Evolutionary conservation across 2,329 filamentous ascomycete genomes (phyloP), one percentile per base, ranked within the genome.

Genomic region (Aspergillus ustus): DNA sequence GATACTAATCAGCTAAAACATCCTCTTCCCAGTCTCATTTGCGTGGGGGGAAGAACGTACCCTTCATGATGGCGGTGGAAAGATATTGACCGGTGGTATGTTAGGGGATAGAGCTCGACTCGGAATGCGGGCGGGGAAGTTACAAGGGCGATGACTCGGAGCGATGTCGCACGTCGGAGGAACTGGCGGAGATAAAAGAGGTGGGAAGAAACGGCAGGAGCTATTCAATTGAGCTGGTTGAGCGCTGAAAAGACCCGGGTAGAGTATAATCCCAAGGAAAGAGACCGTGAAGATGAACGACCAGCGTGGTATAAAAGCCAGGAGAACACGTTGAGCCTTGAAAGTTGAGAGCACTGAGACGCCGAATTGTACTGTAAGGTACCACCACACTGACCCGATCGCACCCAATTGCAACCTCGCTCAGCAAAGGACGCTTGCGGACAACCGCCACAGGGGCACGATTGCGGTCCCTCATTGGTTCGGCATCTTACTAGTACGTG

Each of bases 241-340:
- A 37, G 22, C 45, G 43, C 50, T 20, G 37, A 15, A 48, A 20
- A 52, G 40, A 17, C 37, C 29, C 50, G 45, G 52, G 11, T 31
- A 31, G 29, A 31, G 29, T 57, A 52, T 44, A 43, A 48, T 37
- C 34, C 31, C 25, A 29, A 34, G 6, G 48, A 56, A 46, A 49
- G 45, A 50, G 25, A 46, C 31, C 22, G 25, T 25, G 28, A 57
- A 45, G 62, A 59, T 56, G 60, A 63, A 57, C 57, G 62, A 63
- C 25, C 22, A 45, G 40, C 28, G 19, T 52, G 51, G 37, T 61
- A 61, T 61, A 61, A 66, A 64, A 63, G 60, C 60, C 62, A 65
- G 70, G 66, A 69, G 70, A 72, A 72, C 70, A 72, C 67, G 70
- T 72, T 69, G 70, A 69, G 55, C 44, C 22, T 40, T 55, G 8